Conservation (phyloP, 805 yeast genomes). For the Yarrowia keelungensis region DNA sequence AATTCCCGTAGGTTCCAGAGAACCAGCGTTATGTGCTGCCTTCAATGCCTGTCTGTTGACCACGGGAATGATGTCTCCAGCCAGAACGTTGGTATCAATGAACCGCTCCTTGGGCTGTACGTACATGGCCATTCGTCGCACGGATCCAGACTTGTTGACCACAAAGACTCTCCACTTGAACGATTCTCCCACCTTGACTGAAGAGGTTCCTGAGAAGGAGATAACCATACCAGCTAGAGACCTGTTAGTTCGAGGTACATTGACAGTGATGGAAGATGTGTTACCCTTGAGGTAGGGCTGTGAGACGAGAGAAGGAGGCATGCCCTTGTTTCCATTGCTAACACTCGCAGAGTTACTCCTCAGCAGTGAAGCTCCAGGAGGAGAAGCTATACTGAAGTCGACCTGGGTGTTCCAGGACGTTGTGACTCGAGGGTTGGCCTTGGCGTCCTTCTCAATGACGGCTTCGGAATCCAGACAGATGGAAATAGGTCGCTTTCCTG, state of each 20-base stretch:
- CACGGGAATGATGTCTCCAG: conserved; percentile 38
- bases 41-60: conserved; percentile 45
- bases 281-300: conserved; percentile 44
- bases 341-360: not conserved
- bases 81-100: conserved; percentile 41
- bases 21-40: conserved; percentile 52
- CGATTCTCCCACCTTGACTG: conserved; percentile 64
- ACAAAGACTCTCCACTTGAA: conserved; percentile 71
- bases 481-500: conserved; percentile 17
- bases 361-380: conserved; percentile 21
- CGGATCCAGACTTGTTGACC: conserved; percentile 62
- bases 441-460: conserved; percentile 5
- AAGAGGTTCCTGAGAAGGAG: conserved; percentile 67
- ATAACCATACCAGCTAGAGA: conserved; percentile 53
- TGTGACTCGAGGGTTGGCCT: conserved; percentile 25
- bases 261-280: conserved; percentile 41
- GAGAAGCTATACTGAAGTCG: conserved; percentile 29
- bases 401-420: conserved; percentile 37
- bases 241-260: conserved; percentile 38
- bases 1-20: conserved; percentile 61
- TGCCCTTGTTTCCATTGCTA: conserved; percentile 7
- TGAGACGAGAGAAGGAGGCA: conserved; percentile 15
- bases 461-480: conserved; percentile 28
- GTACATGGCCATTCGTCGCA: conserved; percentile 61
- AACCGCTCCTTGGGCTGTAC: conserved; percentile 50